Evolutionary conservation across 2,329 filamentous ascomycete species (phyloP).

Genomic region (Pezicula carpinea): DNA sequence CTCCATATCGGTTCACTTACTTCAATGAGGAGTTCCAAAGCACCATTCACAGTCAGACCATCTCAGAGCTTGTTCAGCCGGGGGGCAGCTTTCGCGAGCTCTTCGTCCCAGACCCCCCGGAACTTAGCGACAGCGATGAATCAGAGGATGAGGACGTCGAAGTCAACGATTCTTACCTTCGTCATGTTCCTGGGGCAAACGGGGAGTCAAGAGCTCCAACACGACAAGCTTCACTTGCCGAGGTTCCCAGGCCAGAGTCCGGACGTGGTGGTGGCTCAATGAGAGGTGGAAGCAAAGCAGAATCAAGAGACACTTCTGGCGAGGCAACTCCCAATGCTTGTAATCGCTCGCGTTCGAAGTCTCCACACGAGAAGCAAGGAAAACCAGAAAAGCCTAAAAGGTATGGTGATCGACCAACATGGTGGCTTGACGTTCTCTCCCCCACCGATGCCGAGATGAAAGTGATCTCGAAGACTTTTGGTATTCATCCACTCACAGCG

Average conservation of each 20-base stretch:
- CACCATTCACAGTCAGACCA: constrained; percentile 93
- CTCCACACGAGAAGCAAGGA: constrained; percentile 21
- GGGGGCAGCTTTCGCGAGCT: constrained; percentile 81
- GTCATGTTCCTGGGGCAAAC: constrained; percentile 28
- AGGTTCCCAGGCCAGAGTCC: constrained; percentile 16
- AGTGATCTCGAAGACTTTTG: constrained; percentile 84
- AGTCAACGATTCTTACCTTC: constrained; percentile 24
- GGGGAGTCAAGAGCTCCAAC: constrained; percentile 41
- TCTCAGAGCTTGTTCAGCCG: constrained; percentile 85
- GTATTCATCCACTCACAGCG: constrained; percentile 89
- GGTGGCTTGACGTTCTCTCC: constrained; percentile 91
- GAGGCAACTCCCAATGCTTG: constrained; percentile 19
- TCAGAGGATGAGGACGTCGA: constrained; percentile 61
- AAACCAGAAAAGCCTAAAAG: constrained; percentile 40
- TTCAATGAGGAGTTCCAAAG: constrained; percentile 97
- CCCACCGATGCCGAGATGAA: constrained; percentile 97
- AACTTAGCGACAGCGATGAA: constrained; percentile 66
- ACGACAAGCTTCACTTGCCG: constrained; percentile 31
- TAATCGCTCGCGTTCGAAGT: constrained; percentile 27
- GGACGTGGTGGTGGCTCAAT: constrained; percentile 10
- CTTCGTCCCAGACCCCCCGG: constrained; percentile 81
- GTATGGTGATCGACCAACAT: constrained; percentile 82
- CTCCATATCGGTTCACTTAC: constrained; percentile 93
- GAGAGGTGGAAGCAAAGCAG: constrained; percentile 4
- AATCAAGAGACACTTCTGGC: constrained; percentile 16